Evolutionary conservation across 305 asterid species (phyloP).

Genomic region (Solanum chacoense): DNA sequence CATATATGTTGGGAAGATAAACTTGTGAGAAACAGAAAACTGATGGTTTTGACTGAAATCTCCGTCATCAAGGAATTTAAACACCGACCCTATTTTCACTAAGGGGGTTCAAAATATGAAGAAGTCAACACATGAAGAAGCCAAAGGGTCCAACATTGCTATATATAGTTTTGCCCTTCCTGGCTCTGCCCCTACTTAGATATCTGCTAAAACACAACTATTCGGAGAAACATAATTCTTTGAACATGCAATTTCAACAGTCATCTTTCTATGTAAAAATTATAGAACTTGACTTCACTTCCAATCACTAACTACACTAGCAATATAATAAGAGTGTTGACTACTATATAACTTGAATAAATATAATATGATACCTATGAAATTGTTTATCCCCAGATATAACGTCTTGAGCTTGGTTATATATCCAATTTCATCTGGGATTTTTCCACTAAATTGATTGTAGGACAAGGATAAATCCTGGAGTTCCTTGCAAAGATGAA

Average conservation of each 20-base stretch:
- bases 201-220: background rate
- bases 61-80: background rate
- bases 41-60: background rate
- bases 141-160: background rate
- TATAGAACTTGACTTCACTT: background rate
- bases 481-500: background rate
- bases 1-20: background rate
- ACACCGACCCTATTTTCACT: background rate
- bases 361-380: background rate
- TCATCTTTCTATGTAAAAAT: background rate
- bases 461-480: background rate
- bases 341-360: background rate
- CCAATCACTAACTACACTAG: background rate
- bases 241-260: background rate
- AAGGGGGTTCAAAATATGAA: background rate
- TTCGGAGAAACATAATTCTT: background rate
- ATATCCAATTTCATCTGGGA: background rate
- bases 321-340: background rate
- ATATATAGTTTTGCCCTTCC: background rate
- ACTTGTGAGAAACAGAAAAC: background rate
- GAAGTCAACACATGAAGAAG: background rate
- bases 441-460: background rate
- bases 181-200: background rate
- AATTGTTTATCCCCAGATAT: background rate
- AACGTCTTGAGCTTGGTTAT: background rate